Base-by-base conservation (phyloP, 139 green algal genomes). In the Picochlorum costavermella region DNA sequence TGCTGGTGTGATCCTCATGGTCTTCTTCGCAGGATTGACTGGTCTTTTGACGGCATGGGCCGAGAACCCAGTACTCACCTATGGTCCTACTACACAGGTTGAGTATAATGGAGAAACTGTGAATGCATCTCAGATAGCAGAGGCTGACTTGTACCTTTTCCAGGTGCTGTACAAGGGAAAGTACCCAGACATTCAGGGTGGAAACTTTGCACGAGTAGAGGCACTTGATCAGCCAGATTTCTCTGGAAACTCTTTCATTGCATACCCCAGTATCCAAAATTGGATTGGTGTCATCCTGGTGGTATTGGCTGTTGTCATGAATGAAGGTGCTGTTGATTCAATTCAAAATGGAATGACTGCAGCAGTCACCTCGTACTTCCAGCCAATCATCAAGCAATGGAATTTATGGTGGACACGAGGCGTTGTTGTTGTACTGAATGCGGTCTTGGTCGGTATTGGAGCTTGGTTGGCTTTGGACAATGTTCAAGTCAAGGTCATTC, bases 31-130 rank as follows among this genome's bases (percentile, higher is more conserved):
- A 0, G 87, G 87, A 16, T 86, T 94, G 29, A 74, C 63, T 29
- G 87, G 88, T 53, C 79, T 85, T 62, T 78, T 95, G 68, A 85
- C 87, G 0, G 77, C 75, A 46, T 86, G 83, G 82, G 80, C 58
- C 6, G 70, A 80, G 1, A 53, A 53, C 0, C 46, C 46, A 53
- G 17, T 1, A 8, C 46, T 53, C 46, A 53, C 14, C 6, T 26
- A 53, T 40, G 33, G 8, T 40, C 8, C 33, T 56, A 33, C 26
- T 61, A 70, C 50, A 86, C 33, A 30, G 30, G 68, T 53, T 11
- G 20, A 1, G 2, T 53, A 28, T 11, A 53, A 53, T 53, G 46
- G 46, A 26, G 46, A 23, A 11, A 26, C 11, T 33, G 23, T 29
- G 1, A 69, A 16, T 0, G 45, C 45, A n/a, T 45, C 26, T 0